Base-by-base conservation (phyloP, 2,329 filamentous ascomycete species). In the Acrocalymma vagum region DNA sequence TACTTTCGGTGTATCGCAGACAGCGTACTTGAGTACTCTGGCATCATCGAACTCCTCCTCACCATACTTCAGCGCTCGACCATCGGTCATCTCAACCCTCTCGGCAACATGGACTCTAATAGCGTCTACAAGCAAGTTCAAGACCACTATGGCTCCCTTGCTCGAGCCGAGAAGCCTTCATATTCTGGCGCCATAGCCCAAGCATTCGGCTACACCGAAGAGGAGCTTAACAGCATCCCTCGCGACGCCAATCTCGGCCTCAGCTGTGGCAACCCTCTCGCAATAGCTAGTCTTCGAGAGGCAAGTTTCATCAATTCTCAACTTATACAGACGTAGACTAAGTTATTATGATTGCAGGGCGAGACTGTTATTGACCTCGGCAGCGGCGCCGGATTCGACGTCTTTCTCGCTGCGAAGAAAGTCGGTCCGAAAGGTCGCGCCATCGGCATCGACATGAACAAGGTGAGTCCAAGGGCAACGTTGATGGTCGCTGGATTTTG, bases 371-470 rank as follows among this genome's bases (percentile, higher is more conserved):
- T 85, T 40, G 81, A 84, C 48, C 67, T 85, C 1, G 81, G 82
- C 3, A 75, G 73, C 45, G 81, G 82, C 3, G 80, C 76, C 6
- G 81, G 82, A 1, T 78, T 84, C 29, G 81, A 85, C 52, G 75
- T 78, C 13, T 81, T 84, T 45, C 72, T 78, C 3, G 79, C 80
- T 9, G 71, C 78, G 4, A 67, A 66, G 17, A 78, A 73, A 51
- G 73, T 84, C 23, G 79, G 79, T 0, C 29, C 51, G 0, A 60
- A 58, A 4, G 80, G 81, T 2, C 73, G 65, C 18, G 78, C 71
- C 3, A 77, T 83, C 32, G 82, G 82, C 6, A 67, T 85, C 4
- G 81, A 85, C 52, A 84, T 85, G 77, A 84, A 78, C 48, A 73
- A 81, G 63, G 80, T 78, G 55, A 25, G 25, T 38, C 18, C 16